Conservation (phyloP, 768 basidiomycete species). For the Suillus subaureus region DNA sequence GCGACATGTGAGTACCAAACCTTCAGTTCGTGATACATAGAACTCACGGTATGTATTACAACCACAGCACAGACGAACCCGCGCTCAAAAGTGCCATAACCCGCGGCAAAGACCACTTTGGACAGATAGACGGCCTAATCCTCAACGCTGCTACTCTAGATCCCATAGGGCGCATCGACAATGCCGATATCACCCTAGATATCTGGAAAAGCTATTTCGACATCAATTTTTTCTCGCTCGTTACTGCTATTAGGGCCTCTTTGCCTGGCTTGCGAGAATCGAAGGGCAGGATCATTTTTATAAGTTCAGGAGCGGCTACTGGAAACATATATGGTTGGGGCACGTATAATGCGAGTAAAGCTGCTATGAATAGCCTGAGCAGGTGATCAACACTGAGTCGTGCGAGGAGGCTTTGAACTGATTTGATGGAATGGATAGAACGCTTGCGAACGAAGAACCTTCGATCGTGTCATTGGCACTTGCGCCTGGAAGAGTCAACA, state of each 20-base stretch:
- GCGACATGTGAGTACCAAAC: slow-evolving; percentile 68
- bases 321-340: slow-evolving; percentile 74
- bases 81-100: slow-evolving; percentile 58
- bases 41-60: background rate
- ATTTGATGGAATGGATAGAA: slow-evolving; percentile 47
- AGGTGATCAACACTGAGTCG: slow-evolving; percentile 44
- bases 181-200: slow-evolving; percentile 49
- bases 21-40: background rate
- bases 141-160: slow-evolving; percentile 84
- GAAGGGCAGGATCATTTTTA: slow-evolving; percentile 73
- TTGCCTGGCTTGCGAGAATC: slow-evolving; percentile 72
- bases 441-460: slow-evolving; percentile 84
- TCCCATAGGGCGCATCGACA: slow-evolving; percentile 63
- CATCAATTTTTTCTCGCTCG: slow-evolving; percentile 85
- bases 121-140: slow-evolving; percentile 73
- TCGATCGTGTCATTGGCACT: slow-evolving; percentile 72
- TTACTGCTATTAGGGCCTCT: slow-evolving; percentile 66
- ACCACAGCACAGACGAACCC: slow-evolving; percentile 57
- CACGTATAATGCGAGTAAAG: slow-evolving; percentile 82
- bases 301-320: slow-evolving; percentile 84
- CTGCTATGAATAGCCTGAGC: slow-evolving; percentile 86
- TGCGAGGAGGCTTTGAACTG: slow-evolving; percentile 9
- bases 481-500: slow-evolving; percentile 89
- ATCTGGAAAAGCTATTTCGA: slow-evolving; percentile 78
- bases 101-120: slow-evolving; percentile 51